Conservation (phyloP, 73 alveolate species). For the Tetrahymena elliotti region DNA sequence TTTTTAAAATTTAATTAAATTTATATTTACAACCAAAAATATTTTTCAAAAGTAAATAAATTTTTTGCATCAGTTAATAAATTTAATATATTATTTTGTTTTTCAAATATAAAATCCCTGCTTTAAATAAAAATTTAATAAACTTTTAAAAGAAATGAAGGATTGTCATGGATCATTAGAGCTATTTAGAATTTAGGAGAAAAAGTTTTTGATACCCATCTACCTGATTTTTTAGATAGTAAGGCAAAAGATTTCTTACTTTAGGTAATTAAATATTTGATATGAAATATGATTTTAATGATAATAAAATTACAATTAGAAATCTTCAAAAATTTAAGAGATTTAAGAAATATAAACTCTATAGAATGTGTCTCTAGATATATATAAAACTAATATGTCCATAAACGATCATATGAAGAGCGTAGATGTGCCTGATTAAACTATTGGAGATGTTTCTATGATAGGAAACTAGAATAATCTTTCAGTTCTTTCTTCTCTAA, state of each 20-base stretch:
- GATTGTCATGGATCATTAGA: not conserved
- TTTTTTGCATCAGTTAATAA: too few species aligned
- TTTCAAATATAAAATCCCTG: too few species aligned
- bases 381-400: not conserved
- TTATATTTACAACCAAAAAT: too few species aligned
- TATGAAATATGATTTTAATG: not conserved
- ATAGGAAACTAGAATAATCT: not conserved
- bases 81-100: too few species aligned
- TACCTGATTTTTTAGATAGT: not conserved
- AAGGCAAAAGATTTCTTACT: not conserved
- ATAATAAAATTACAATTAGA: not conserved
- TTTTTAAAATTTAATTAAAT: too few species aligned
- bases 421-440: not conserved
- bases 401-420: not conserved
- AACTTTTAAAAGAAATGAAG: not conserved
- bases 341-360: not conserved
- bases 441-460: not conserved
- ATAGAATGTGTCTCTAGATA: not conserved
- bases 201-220: not conserved
- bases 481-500: not conserved
- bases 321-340: not conserved
- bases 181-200: not conserved
- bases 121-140: too few species aligned
- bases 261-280: not conserved
- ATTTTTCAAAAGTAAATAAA: too few species aligned